Base-by-base conservation (phyloP, 768 basidiomycete genomes). In the Lepiota brunneoincarnata region DNA sequence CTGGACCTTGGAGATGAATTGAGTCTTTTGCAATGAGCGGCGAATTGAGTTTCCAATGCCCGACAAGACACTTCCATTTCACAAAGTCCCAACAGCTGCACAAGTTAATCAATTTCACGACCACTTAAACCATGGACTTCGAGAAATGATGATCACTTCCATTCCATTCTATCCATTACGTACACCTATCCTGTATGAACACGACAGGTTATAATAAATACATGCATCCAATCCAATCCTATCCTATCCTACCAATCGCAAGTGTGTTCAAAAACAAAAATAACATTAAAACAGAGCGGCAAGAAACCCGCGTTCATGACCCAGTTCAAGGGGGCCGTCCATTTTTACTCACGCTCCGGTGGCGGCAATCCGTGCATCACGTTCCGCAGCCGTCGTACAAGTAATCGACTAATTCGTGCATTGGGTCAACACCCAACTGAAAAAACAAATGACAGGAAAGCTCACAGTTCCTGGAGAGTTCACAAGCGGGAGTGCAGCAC, bases 401-500 rank as follows among this genome's bases (percentile, higher is more conserved):
- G 77, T 69, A 56, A 83, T 69, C 5, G 75, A 77, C 55, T 54
- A 36, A 47, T 39, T 39, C 24, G 5, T 41, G 15, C 23, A 31
- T 21, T 2, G 7, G 1, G 24, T 28, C 11, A 23, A 18, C 15
- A 37, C 26, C 39, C 40, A 43, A 28, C 11, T 23, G 24, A 37
- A 6, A 37, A 4, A n/a, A 7, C 24, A 17, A 17, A 47, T 43
- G 4, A 15, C 23, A 10, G 23, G 17, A 37, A 12, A 17, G 18
- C 49, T 14, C 21, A 56, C 55, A 7, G 81, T 82, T 38, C 81
- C 82, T 10, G 73, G 52, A 26, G 66, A 70, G 67, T 81, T 80
- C 51, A 83, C 80, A 21, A 84, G 72, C 21, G 82, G 81, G 43
- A 83, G 74, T 4, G 80, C 80, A 26, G 71, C 71, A 48, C 81